Base-by-base conservation (phyloP, 2,329 filamentous ascomycete species). In the Colletotrichum musae region DNA sequence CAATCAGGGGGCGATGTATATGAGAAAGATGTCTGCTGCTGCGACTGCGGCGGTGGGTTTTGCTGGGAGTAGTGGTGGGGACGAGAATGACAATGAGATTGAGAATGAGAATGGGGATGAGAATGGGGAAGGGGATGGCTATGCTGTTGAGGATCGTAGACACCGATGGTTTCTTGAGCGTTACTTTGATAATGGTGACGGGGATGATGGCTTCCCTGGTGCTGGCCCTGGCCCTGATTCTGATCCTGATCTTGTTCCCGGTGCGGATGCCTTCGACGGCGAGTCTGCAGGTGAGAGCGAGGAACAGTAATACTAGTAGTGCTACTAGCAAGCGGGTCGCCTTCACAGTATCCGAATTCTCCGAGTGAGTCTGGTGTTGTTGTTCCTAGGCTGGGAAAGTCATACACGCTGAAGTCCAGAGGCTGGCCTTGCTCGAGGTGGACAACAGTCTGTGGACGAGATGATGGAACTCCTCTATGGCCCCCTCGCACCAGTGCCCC, bases 371-470 rank as follows among this genome's bases (percentile, higher is more conserved):
- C 45, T 47, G 13, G 6, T 50, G n/a, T n/a, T 32, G 36, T 15
- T n/a, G 56, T 24, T 24, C 21, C 51, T 26, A 43, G 45, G 13
- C 36, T 24, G 7, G 45, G 56, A 24, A 53, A 41, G 18, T 64
- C 39, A 41, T 26, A 56, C 6, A 15, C 32, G 18, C 61, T n/a
- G 9, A 56, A 9, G 32, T 32, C 41, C 28, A 47, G 48, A 16
- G 43, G 52, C 15, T 32, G 48, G 18, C 15, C 26, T 54, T 41
- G 18, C 45, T 60, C 39, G 32, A 57, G 62, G 41, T 69, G 50
- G 32, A 24, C n/a, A 52, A 57, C 56, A 6, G 32, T 18, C 7
- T 9, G 63, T 13, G 12, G 66, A n/a, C 51, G 62, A 50, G 41
- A 41, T 43, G 26, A 6, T 16, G 36, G 26, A 7, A 45, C n/a